Evolutionary conservation across 2,329 filamentous ascomycete species (phyloP).

Genomic region (Zymoseptoria tritici): DNA sequence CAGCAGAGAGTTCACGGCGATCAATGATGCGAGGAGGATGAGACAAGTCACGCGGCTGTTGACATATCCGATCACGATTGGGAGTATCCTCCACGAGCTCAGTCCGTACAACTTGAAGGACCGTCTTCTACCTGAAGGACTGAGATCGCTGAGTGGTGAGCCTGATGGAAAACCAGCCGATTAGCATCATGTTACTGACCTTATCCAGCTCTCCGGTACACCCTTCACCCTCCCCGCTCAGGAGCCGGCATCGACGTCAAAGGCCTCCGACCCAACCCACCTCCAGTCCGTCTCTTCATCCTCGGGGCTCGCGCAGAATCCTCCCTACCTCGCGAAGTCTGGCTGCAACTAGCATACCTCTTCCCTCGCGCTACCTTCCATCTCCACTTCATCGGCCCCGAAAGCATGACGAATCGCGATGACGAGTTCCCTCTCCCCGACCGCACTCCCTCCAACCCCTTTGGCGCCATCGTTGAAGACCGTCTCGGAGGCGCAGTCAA

Average conservation of each 20-base stretch:
- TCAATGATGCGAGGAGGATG: conserved; percentile 85
- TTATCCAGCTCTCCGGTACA: conserved; percentile 75
- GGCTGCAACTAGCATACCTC: conserved; percentile 88
- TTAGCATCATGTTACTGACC: conserved; percentile 12
- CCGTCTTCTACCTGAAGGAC: conserved; percentile 74
- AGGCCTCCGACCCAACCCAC: conserved; percentile 73
- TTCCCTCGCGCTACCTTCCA: conserved; percentile 91
- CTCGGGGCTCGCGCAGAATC: conserved; percentile 96
- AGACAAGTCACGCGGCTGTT: conserved; percentile 86
- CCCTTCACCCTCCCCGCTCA: conserved; percentile 75
- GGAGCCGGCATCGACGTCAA: conserved; percentile 69
- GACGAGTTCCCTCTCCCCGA: conserved; percentile 85
- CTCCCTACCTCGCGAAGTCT: conserved; percentile 84
- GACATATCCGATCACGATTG: conserved; percentile 89
- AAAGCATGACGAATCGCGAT: conserved; percentile 91
- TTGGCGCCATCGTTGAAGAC: conserved; percentile 89
- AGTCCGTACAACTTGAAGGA: conserved; percentile 83
- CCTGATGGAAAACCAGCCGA: conserved; percentile 14
- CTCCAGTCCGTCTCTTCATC: conserved; percentile 85
- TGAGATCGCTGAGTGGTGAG: conserved; percentile 89
- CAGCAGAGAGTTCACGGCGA: conserved; percentile 80
- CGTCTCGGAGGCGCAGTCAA: conserved; percentile 83
- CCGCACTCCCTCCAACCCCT: conserved; percentile 79
- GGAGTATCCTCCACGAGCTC: conserved; percentile 84
- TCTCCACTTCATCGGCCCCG: conserved; percentile 88